A percentile compares a stretch with the other conserved stretches of the same genome.
Conservation (phyloP, 768 basidiomycete species). For the Filobasidium floriforme region DNA sequence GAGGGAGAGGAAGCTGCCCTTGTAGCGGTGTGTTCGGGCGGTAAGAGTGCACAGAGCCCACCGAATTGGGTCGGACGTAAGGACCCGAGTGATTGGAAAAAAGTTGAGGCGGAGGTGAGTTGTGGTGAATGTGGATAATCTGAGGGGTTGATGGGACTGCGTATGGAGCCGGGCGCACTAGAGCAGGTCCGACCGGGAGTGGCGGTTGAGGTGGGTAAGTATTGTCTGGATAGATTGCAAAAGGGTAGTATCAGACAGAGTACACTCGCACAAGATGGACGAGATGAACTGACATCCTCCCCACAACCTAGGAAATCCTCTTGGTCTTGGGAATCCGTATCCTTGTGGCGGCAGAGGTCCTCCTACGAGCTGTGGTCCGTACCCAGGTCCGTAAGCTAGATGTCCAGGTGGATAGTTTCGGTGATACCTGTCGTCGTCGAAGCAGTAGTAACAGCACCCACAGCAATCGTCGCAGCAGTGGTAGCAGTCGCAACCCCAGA, state of each 20-base stretch:
- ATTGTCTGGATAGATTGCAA: too few relatives aligned
- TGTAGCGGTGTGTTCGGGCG: background rate
- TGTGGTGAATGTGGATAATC: constrained; percentile 3
- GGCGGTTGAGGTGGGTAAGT: background rate
- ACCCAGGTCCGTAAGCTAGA: background rate
- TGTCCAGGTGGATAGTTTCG: background rate
- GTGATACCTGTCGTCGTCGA: background rate
- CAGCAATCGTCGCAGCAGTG: background rate
- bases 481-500: constrained; percentile 8
- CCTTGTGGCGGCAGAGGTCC: background rate
- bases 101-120: background rate
- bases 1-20: background rate
- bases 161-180: background rate
- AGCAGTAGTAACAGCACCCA: background rate
- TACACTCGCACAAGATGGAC: background rate
- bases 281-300: background rate
- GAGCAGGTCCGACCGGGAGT: background rate
- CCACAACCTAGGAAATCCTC: constrained; percentile 1
- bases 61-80: constrained; percentile 1
- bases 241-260: too few relatives aligned
- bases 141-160: background rate
- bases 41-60: background rate
- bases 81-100: background rate
- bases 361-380: background rate
- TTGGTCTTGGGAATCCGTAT: background rate